These are phyloP conservation scores for Aquilaria agallochum DNA, from an alignment of 441 rosid species.

Conservation along the genomic window DNA sequence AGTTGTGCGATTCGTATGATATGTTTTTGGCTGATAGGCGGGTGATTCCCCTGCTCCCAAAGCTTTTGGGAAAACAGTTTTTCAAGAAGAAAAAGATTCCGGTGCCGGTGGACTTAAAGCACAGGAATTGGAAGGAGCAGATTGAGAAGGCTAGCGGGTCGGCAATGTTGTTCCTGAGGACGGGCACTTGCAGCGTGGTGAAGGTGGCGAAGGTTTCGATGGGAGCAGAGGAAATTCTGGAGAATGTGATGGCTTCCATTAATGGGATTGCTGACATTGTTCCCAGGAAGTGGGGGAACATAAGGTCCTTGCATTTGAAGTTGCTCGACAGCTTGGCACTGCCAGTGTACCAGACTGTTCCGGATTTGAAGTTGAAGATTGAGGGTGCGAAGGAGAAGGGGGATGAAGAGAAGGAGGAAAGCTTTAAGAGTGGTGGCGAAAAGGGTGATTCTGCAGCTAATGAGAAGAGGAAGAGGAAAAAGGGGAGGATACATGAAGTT, in stretches of 20 bases:
- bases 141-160: conserved; percentile 63
- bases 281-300: conserved; percentile 74
- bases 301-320: conserved; percentile 86
- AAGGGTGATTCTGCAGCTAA: conserved; percentile 19
- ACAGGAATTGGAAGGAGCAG: conserved; percentile 93
- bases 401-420: conserved; percentile 16
- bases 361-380: conserved; percentile 77
- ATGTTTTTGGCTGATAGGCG: conserved; percentile 60
- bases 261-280: conserved; percentile 60
- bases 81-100: conserved; percentile 83
- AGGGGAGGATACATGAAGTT: conserved; percentile 75
- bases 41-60: conserved; percentile 66
- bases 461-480: conserved; percentile 37
- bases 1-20: conserved; percentile 60
- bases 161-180: conserved; percentile 62
- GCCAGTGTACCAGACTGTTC: conserved; percentile 78
- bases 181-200: conserved; percentile 83
- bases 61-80: conserved; percentile 85
- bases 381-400: conserved; percentile 31
- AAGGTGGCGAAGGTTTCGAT: conserved; percentile 70
- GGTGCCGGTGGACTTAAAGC: conserved; percentile 59
- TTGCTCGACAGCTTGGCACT: conserved; percentile 75
- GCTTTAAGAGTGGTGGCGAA: conserved; percentile 22
- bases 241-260: conserved; percentile 63
- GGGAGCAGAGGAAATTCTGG: conserved; percentile 43